phyloP scores from a whole-genome alignment of 352 stramenopile species.

The Phytophthora cactorum region DNA sequence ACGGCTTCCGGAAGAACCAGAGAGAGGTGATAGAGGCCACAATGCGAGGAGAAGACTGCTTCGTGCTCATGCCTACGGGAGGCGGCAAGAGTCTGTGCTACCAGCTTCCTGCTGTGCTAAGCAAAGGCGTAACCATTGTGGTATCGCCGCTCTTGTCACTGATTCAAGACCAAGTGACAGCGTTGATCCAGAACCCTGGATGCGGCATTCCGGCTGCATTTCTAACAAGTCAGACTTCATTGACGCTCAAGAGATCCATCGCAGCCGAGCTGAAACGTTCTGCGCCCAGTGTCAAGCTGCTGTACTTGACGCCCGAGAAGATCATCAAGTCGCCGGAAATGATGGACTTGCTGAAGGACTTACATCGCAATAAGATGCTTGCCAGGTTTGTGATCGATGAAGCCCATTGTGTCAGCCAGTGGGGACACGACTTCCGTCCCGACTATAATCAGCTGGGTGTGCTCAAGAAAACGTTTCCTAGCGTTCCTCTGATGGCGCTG shows the following conservation, averaged over 20 bases:
- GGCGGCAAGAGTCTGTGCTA: slow-evolving; percentile 94
- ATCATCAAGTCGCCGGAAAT: slow-evolving; percentile 81
- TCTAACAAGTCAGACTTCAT: slow-evolving; percentile 76
- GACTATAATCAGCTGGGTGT: slow-evolving; percentile 95
- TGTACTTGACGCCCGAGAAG: slow-evolving; percentile 97
- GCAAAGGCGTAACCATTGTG: slow-evolving; percentile 90
- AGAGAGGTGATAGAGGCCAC: slow-evolving; percentile 92
- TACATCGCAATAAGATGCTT: slow-evolving; percentile 68
- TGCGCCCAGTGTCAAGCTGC: slow-evolving; percentile 78
- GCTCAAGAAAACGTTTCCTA: slow-evolving; percentile 90
- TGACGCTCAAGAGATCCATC: slow-evolving; percentile 72
- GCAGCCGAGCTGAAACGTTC: slow-evolving; percentile 84
- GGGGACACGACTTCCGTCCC: slow-evolving; percentile 90
- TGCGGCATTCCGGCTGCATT: slow-evolving; percentile 75
- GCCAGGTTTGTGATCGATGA: slow-evolving; percentile 96
- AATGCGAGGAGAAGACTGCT: slow-evolving; percentile 90
- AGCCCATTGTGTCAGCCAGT: slow-evolving; percentile 90
- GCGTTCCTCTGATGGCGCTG: slow-evolving; percentile 93
- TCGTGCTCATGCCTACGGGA: slow-evolving; percentile 95
- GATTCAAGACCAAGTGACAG: slow-evolving; percentile 94
- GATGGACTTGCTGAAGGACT: slow-evolving; percentile 59
- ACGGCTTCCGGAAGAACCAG: slow-evolving; percentile 92
- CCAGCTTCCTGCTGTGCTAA: slow-evolving; percentile 79
- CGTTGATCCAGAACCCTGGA: slow-evolving; percentile 67
- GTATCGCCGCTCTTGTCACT: slow-evolving; percentile 94